Conservation (phyloP, 306 rosid species). For the Vigna nakashimae region DNA sequence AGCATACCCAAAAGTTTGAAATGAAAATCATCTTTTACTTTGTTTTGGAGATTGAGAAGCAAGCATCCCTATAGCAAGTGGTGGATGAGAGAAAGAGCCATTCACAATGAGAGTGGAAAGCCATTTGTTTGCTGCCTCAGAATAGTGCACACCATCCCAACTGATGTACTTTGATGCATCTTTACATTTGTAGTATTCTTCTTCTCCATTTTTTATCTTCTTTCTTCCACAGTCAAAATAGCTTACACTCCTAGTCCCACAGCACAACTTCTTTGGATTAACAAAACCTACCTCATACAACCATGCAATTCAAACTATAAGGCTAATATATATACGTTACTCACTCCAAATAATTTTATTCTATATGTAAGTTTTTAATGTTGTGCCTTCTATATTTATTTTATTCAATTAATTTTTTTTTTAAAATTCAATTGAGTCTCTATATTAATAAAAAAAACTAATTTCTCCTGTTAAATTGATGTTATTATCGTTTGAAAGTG, state of each 20-base stretch:
- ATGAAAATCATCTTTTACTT: too few relatives aligned
- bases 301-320: too few relatives aligned
- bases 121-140: conserved; percentile 71
- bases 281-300: conserved; percentile 57
- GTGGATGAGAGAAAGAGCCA: conserved; percentile 65
- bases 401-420: too few relatives aligned
- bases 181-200: conserved; percentile 59
- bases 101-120: conserved; percentile 51
- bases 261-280: conserved; percentile 67
- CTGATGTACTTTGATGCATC: conserved; percentile 62
- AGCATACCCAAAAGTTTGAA: too few relatives aligned
- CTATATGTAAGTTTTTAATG: too few relatives aligned
- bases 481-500: too few relatives aligned
- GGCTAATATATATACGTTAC: too few relatives aligned
- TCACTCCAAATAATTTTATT: too few relatives aligned
- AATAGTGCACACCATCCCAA: conserved; percentile 83
- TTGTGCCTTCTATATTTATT: too few relatives aligned
- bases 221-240: conserved; percentile 61
- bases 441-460: too few relatives aligned
- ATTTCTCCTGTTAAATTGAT: too few relatives aligned
- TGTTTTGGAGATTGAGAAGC: conserved; percentile 13
- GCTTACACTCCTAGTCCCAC: conserved; percentile 62
- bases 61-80: conserved; percentile 55
- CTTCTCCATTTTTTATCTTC: conserved; percentile 60
- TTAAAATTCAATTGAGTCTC: too few relatives aligned